Percentiles rank a stretch among this genome's conserved stretches.
Evolutionary conservation across 139 green algal genomes (phyloP).

Genomic region (Mesotaenium endlicherianum): DNA sequence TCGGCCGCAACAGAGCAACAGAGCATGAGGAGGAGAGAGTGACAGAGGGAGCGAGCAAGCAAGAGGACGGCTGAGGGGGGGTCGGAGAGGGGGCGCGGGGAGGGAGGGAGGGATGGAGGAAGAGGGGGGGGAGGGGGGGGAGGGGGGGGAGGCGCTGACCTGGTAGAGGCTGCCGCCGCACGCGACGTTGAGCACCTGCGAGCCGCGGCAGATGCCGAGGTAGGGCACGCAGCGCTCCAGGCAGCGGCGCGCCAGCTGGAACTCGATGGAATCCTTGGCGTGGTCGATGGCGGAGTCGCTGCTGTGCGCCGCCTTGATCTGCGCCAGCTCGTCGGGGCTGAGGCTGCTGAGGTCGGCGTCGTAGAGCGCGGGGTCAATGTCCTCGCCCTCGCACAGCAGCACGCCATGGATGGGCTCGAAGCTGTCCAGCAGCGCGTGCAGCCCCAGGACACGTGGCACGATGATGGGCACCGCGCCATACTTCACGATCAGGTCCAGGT

Average conservation of each 20-base stretch:
- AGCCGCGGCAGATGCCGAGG: constrained; percentile 48
- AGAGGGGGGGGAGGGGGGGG: background rate
- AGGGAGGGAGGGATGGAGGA: background rate
- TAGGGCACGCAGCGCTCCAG: constrained; percentile 52
- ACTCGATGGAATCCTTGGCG: constrained; percentile 48
- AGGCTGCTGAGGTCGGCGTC: constrained; percentile 18
- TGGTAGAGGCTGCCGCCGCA: constrained; percentile 44
- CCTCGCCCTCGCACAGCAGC: constrained; percentile 51
- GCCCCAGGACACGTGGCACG: constrained; percentile 41
- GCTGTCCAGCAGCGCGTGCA: constrained; percentile 44
- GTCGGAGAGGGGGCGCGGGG: background rate
- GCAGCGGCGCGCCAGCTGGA: constrained; percentile 38
- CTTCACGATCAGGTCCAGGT: constrained; percentile 48
- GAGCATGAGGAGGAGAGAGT: too few species aligned
- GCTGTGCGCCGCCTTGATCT: constrained; percentile 33
- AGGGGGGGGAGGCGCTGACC: background rate
- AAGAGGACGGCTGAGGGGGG: too few species aligned
- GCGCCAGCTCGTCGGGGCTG: constrained; percentile 45
- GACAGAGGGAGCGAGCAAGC: too few species aligned
- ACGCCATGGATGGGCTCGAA: constrained; percentile 58
- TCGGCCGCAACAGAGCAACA: too few species aligned
- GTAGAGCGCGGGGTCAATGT: constrained; percentile 51
- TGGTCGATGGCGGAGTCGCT: constrained; percentile 47
- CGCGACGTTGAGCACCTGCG: constrained; percentile 49
- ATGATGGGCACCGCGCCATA: constrained; percentile 51